Evolutionary conservation across 2,329 filamentous ascomycete species (phyloP), one percentile per base, ranked within the genome.

Genomic region (Claviceps paspali): DNA sequence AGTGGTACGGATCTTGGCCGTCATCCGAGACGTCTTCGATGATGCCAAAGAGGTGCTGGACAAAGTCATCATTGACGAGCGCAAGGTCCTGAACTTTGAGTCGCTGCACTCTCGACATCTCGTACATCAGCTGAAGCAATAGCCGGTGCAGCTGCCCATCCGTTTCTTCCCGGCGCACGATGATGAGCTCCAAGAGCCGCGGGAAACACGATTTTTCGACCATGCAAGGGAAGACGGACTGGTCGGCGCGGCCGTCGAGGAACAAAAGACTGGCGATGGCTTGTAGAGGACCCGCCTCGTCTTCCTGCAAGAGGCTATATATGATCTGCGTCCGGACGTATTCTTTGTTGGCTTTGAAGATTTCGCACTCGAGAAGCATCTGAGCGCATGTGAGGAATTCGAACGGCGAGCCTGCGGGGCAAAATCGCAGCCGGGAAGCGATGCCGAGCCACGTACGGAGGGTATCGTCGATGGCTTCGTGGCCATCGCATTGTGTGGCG

Each of bases 311-410:
- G 36, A 98, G 67, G 55, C 85, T 87, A 59, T 93, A 86, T 46
- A 96, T 76, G 51, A 98, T 85, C 62, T 96, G 91, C 31, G 76
- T 82, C 44, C 88, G 82, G 44, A 96, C 82, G 60, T 98, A 96
- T 40, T 85, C 79, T 47, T 75, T 72, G 56, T 95, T 79, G 11
- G 68, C 60, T 19, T 62, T 60, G 57, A 92, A 98, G 31, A 96
- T 65, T 14, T 64, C 62, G 54, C 86, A 86, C 36, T 79, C 68
- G 40, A 92, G 66, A 27, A 98, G 70, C 55, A 76, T 76, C 56
- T 83, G 81, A 41, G 82, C 80, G 63, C 87, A 96, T 49, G 68
- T 74, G 18, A 78, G 76, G 40, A 94, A 68, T 50, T 92, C 83
- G 52, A 87, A 76, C 48, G 92, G 82, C 47, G 76, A 78, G 40